Base-by-base conservation (phyloP, 2,329 filamentous ascomycete species). In the Helicocarpus griseus region DNA sequence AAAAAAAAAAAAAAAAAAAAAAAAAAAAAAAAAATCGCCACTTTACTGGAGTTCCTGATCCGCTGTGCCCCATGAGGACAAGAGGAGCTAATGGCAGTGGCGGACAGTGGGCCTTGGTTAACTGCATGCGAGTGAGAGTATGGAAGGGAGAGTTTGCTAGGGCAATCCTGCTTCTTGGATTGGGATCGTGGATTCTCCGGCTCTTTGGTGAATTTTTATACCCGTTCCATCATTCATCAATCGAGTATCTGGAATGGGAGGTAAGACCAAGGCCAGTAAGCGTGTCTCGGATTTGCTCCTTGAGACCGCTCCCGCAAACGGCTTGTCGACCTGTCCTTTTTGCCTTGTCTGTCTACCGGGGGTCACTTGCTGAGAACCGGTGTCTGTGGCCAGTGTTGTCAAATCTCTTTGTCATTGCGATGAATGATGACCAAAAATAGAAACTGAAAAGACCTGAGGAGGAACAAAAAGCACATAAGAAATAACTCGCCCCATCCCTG, bases 371-470 rank as follows among this genome's bases (percentile, higher is more conserved):
- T 47, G 50, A 47, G 50, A 52, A 33, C 43, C 31, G 24, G 2
- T 14, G 33, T 26, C 17, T 50, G 8, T 24, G n/a, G 21, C 19
- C 7, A 35, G 21, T 39, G 26, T 6, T 9, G 26, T 22, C 28
- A 4, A 13, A 48, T 14, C n/a, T 24, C 31, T 36, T 40, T 31
- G 19, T 48, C 17, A 26, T 47, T 28, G 48, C 39, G 41, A 59
- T 59, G 67, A 54, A 68, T 71, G 69, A 70, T 56, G 69, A 66
- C 62, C 61, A 57, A 58, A 61, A 57, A 58, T 60, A 56, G 56
- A 67, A 69, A 72, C 65, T 70, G 65, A 70, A 69, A 71, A 71
- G 68, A 71, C 67, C 69, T 72, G 69, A 72, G 68, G 69, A 70
- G 66, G 64, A 48, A 22, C 29, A 21, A 19, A 29, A 28, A 26